phyloP scores from a whole-genome alignment of 305 asterid species.

The Solanum chacoense region DNA sequence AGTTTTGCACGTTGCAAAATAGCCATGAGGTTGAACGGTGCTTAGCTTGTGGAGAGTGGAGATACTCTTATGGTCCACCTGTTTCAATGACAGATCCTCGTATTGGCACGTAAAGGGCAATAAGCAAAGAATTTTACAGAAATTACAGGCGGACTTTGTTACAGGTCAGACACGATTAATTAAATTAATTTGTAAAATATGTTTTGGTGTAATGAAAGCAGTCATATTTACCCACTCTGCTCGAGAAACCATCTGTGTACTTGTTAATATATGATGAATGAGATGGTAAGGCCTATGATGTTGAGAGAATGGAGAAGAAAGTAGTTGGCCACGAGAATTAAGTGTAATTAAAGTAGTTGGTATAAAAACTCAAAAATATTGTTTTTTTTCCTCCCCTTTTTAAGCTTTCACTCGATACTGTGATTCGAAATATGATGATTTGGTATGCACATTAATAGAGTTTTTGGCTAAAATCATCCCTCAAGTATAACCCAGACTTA shows the following conservation, averaged over 20 bases:
- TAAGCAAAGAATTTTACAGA: background rate
- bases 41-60: slow-evolving; percentile 76
- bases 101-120: background rate
- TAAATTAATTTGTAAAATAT: background rate
- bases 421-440: background rate
- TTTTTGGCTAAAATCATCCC: no score
- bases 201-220: background rate
- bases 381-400: no score
- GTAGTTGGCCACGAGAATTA: background rate
- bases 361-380: background rate
- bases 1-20: slow-evolving; percentile 64
- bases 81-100: slow-evolving; percentile 20
- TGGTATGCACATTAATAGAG: background rate
- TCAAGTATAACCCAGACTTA: no score
- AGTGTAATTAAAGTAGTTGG: background rate
- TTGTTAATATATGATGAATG: background rate
- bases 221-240: background rate
- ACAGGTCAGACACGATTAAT: background rate
- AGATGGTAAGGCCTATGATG: background rate
- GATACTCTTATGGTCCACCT: slow-evolving; percentile 82
- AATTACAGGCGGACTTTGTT: background rate
- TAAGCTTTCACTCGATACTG: background rate
- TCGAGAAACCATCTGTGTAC: background rate
- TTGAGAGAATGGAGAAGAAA: background rate
- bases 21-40: slow-evolving; percentile 39